Base-by-base conservation (phyloP, 2,329 filamentous ascomycete genomes). In the Xylaria sp. region DNA sequence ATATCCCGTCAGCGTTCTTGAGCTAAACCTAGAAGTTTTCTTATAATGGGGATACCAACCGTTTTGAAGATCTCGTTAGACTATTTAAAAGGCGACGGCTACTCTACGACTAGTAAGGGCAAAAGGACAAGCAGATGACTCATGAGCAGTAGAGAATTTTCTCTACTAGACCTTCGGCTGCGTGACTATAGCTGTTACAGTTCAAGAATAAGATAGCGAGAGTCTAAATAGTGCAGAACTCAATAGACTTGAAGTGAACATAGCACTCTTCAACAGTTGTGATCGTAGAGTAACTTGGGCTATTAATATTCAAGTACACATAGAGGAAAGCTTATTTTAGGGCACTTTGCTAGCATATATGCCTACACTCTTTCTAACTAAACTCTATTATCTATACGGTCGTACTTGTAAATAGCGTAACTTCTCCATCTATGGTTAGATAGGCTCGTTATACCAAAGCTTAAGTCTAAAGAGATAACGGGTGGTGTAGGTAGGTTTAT, bases 11-110 rank as follows among this genome's bases (percentile, higher is more conserved):
- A 98, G 94, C 82, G 94, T 93, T 51, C 83, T 99, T 74, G 96
- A 99, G 85, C 88, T 99, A 79, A 97, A 98, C 81, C 88, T 98
- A 36, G 95, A 98, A 82, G 89, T 92, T 73, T 97, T 99, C 86
- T 85, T 98, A 82, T 97, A 85, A 68, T 64, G 9, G 32, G n/a
- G 30, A n/a, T 11, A 54, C 45, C 4, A 54, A 39, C 32, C 11
- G 56, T 47, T 42, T 36, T 30, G 21, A 32, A 54, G 4, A 47
- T 4, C n/a, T 47, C 17, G 6, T 6, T 48, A 48, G 30, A 30
- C 21, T 39, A 6, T 42, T 21, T 30, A 30, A 30, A n/a, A 32
- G 17, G 24, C 14, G 11, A 12, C 30, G 36, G 50, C 30, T 42
- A 24, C 9, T 3, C 8, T 4, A 36, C 24, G 36, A 34, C 54